phyloP scores from a whole-genome alignment of 805 yeast genomes.

The Metschnikowia amazonensis region DNA sequence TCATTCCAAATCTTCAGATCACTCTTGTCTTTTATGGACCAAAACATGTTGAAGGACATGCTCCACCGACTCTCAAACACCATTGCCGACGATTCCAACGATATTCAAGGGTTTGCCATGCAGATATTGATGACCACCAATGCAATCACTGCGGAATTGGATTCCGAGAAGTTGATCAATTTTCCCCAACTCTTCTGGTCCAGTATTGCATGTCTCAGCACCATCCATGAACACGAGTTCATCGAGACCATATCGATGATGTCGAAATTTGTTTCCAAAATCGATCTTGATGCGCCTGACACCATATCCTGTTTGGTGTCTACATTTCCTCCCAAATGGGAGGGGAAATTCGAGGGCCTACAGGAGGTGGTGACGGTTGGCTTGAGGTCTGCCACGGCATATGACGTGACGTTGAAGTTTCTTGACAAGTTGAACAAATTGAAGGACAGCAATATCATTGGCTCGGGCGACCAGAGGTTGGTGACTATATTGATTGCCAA shows the following conservation, averaged over 20 bases:
- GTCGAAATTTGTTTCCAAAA: slow-evolving; percentile 78
- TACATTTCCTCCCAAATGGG: slow-evolving; percentile 94
- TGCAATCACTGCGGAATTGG: slow-evolving; percentile 84
- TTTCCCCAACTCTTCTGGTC: slow-evolving; percentile 97
- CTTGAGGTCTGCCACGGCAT: slow-evolving; percentile 72
- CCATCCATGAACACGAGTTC: slow-evolving; percentile 90
- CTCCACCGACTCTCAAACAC: slow-evolving; percentile 89
- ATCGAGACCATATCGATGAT: slow-evolving; percentile 81
- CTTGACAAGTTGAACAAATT: slow-evolving; percentile 66
- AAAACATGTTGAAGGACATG: slow-evolving; percentile 88
- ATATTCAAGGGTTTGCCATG: slow-evolving; percentile 95
- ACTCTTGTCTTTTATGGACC: slow-evolving; percentile 75
- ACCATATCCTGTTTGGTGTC: slow-evolving; percentile 79
- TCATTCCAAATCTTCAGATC: slow-evolving; percentile 92
- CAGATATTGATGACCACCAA: slow-evolving; percentile 94
- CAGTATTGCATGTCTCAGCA: slow-evolving; percentile 82
- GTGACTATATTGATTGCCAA: slow-evolving; percentile 72
- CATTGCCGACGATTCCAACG: slow-evolving; percentile 80
- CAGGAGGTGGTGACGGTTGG: slow-evolving; percentile 80
- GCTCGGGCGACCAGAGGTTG: slow-evolving; percentile 64
- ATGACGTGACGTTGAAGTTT: slow-evolving; percentile 70
- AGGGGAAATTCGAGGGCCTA: slow-evolving; percentile 86
- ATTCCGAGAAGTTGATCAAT: slow-evolving; percentile 70
- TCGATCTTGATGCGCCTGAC: slow-evolving; percentile 80
- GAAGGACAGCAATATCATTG: slow-evolving; percentile 72